Evolutionary conservation across 306 rosid genomes (phyloP), one percentile per base, ranked within the genome.

Genomic region (Hylodesmum podocarpum): DNA sequence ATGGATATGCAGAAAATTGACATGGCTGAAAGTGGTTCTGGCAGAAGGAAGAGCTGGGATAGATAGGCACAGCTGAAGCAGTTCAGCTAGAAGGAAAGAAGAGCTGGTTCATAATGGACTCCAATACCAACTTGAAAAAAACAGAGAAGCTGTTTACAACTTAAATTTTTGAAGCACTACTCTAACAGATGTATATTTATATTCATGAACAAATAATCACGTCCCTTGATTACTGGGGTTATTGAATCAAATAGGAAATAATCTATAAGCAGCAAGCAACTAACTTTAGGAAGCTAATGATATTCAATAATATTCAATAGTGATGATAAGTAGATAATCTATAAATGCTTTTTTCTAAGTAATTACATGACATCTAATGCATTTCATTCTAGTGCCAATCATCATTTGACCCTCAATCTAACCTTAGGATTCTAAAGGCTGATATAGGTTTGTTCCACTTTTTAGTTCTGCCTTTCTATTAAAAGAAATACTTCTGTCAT

Each of bases 401-500:
- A 51, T 7, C 31, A 10, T 51, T 70, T 47, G 57, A 65, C 21
- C 14, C 28, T 54, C 29, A 33, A 15, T 69, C 47, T 18, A 8
- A 24, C 54, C 28, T 72, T 43, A 51, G 79, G 59, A 53, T 51
- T 72, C 22, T 72, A 40, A 37, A 62, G 66, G 78, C 29, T 64
- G 53, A 47, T 19, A 55, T 72, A 37, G 8, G 54, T 39, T 47
- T 25, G 33, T 44, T 25, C 47, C 54, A n/a, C n/a, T n/a, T n/a
- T n/a, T n/a, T n/a, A n/a, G n/a, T n/a, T n/a, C n/a, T 9, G 47
- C 51, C 11, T 70, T 8, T 59, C 70, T 47, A 22, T 62, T 33
- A 21, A 19, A 33, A 29, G 7, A 75, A 15, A 6, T 50, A 9
- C 18, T 59, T 54, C 4, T 80, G 37, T 25, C 29, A 21, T n/a